Base-by-base conservation (phyloP, 2,329 filamentous ascomycete genomes). In the Aspergillus clavatus region DNA sequence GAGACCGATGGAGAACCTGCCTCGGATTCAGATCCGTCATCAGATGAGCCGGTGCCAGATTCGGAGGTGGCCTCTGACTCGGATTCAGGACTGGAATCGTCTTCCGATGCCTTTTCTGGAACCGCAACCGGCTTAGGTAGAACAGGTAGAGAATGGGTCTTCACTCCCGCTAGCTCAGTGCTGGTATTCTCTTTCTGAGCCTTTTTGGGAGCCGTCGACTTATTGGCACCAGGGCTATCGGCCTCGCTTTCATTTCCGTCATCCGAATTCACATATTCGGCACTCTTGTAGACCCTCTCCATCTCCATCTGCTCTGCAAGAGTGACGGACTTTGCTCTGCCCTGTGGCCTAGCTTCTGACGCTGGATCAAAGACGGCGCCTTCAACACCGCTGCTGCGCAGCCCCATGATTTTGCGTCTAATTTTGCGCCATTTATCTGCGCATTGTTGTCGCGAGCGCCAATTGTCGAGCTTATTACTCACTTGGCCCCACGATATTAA, bases 381-480 rank as follows among this genome's bases (percentile, higher is more conserved):
- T 1, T 55, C 52, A 5, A 59, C 37, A 2, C 55, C 57, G 8
- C 44, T 56, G 21, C 40, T 44, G 7, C 65, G 60, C 31, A 46
- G 21, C 1, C 26, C 28, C 19, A 52, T 21, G 5, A 68, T 50
- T 7, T 47, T 52, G 7, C 35, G 47, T 28, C 55, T 54, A 10
- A 67, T 46, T 40, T 66, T 68, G 38, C 66, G 65, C 64, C 64
- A 69, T 47, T 65, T 68, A 46, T 69, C 66, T 11, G 65, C 64
- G 33, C 65, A 67, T 47, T 69, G 66, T 29, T 69, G 65, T 38
- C 66, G 57, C n/a, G 66, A 66, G 5, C 66, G 62, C 12, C 44
- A 46, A 40, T 67, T 54, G 0, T 51, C 28, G 37, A 69, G 56
- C 3, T 33, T 38, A 28, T 61, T 40, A 43, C 66, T 68, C 10